Base-by-base conservation (phyloP, 257 asterid species). In the Petunia axillaris region DNA sequence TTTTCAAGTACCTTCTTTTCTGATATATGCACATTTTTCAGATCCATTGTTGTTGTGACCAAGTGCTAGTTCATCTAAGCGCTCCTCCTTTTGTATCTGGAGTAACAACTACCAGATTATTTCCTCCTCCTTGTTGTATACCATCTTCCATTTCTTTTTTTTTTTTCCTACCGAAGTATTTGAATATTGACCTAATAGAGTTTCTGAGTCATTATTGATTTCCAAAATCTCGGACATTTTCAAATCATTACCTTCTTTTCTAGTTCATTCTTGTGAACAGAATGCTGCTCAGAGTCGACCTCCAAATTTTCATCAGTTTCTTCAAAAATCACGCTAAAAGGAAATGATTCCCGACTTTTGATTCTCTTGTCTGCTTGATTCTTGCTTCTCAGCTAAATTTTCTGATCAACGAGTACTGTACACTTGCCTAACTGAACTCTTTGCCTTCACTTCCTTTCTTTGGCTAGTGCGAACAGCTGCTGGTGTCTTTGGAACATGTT, bases 391-490 rank as follows among this genome's bases (percentile, higher is more conserved):
- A 13, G 92, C 91, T 88, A 95, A 84, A 87, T 97, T 92, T 43
- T 80, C 84, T 14, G 99, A 95, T 75, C 94, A 80, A 52, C 98
- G 86, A 0, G 94, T 86, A 84, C 92, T 84, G 62, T 84, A 88
- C 14, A 58, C 85, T 41, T 50, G 82, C 48, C 55, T 80, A 62
- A 81, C 86, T 4, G 85, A 78, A 43, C 85, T 87, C 64, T 84
- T 90, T 79, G 82, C 90, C 81, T 84, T 87, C 71, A 43, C 41
- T 25, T 63, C 88, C 83, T 88, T 80, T 81, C 91, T 85, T 74
- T 89, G 85, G 89, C 82, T 85, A 50, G 89, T 82, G 2, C 84
- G 89, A 8, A 75, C 46, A 1, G 84, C 82, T 16, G 89, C 92
- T 39, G 97, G 97, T 54, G 97, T 91, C 64, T 80, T 44, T 37